Conservation (phyloP, 495 filamentous ascomycete genomes). For the Hypomontagnella submonticulosa region DNA sequence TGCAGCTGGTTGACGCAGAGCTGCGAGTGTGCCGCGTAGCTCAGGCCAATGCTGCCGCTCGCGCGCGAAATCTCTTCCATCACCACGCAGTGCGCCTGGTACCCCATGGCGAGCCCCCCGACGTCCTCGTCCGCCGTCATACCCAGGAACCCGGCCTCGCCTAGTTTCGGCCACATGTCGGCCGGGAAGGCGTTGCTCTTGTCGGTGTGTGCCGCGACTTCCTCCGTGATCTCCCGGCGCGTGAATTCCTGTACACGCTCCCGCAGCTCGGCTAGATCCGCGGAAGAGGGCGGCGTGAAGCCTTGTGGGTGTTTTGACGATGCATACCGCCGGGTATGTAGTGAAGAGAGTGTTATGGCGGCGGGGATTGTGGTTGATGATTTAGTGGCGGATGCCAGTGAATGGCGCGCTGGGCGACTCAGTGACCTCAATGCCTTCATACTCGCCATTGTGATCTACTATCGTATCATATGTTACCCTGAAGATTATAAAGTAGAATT, state of each 20-base stretch:
- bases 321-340: conserved; percentile 53
- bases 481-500: conserved; percentile 1
- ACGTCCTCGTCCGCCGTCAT: conserved; percentile 95
- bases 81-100: conserved; percentile 95
- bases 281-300: conserved; percentile 78
- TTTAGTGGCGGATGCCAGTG: conserved; percentile 21
- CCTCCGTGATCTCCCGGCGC: conserved; percentile 83
- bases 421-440: conserved; percentile 48
- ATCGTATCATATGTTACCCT: conserved; percentile 1
- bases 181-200: conserved; percentile 86
- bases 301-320: conserved; percentile 87
- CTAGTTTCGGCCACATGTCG: conserved; percentile 94
- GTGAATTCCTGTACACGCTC: conserved; percentile 94
- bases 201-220: conserved; percentile 84
- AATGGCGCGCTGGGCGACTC: conserved; percentile 43
- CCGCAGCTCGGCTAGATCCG: conserved; percentile 84
- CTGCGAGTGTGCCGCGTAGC: conserved; percentile 96
- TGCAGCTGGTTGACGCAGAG: conserved; percentile 97
- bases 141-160: conserved; percentile 90
- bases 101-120: conserved; percentile 90
- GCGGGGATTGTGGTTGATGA: conserved; percentile 19
- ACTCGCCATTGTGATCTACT: conserved; percentile 40
- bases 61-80: conserved; percentile 84
- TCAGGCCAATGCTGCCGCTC: conserved; percentile 84
- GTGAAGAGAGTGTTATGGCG: conserved; percentile 32